Evolutionary conservation across 352 stramenopile genomes (phyloP), one percentile per base, ranked within the genome.

Genomic region (Globisporangium iwayamae): DNA sequence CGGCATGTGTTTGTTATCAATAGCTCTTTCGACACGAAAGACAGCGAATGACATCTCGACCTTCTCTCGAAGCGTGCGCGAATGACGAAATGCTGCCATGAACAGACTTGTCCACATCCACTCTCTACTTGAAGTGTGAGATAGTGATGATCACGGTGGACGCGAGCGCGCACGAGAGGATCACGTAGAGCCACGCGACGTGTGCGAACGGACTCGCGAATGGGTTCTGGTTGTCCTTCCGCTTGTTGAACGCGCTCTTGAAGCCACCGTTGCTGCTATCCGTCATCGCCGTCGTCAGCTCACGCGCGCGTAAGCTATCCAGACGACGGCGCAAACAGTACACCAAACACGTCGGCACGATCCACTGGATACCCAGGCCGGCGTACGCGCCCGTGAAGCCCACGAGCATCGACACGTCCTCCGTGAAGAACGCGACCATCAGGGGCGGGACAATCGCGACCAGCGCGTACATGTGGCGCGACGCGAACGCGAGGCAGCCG

Each of bases 381-480:
- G 87, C 87, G 68, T 96, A 96, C 5, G 85, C 82, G 60, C 87
- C 87, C 7, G 87, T 96, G 68, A 93, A 92, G 56, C 87, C 83
- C 52, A 96, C 85, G 34, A 96, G 79, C 83, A 94, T 93, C 38
- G 84, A 91, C 65, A 96, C 87, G 75, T 96, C 87, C 50, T 96
- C 87, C 2, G 87, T 96, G 70, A 88, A 94, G 72, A 96, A 87
- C 46, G 87, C 87, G 30, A 96, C 81, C 11, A 92, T 62, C 59
- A 94, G 79, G 52, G 87, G 85, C 34, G 87, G 87, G 52, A 92
- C 70, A 71, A 94, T 70, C 36, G 87, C 85, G 50, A 87, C 62
- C 25, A 96, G 64, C 45, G 81, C 83, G 68, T 87, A 94, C 57
- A 79, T 65, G 72, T 93, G 80, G 43, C 69, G 76, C 67, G 74